These are phyloP conservation scores for Auriscalpium vulgare DNA, from an alignment of 768 basidiomycete genomes.

Conservation along the genomic window DNA sequence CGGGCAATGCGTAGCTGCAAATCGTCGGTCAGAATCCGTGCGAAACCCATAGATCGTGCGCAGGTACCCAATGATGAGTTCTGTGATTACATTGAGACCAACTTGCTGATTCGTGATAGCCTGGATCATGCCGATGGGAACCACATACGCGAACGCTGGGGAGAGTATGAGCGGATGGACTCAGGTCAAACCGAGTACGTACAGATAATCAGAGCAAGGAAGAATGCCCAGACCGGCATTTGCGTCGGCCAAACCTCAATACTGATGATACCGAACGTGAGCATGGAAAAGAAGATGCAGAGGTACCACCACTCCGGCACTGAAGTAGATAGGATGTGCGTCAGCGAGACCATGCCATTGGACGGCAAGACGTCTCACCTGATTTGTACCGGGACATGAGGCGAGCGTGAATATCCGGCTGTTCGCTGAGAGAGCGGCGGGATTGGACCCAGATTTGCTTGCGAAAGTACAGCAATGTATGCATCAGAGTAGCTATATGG, in stretches of 20 bases:
- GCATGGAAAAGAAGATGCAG: constrained; percentile 57
- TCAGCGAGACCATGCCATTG: constrained; percentile 39
- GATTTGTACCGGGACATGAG: constrained; percentile 69
- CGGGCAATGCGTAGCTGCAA: constrained; percentile 79
- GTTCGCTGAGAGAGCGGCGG: constrained; percentile 62
- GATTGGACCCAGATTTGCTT: constrained; percentile 71
- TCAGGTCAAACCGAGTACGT: constrained; percentile 8
- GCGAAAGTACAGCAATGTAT: constrained; percentile 71
- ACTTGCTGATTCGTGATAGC: constrained; percentile 75
- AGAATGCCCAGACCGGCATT: constrained; percentile 68
- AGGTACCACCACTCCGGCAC: constrained; percentile 75
- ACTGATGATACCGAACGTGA: constrained; percentile 54
- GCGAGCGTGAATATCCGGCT: constrained; percentile 78
- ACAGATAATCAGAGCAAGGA: constrained; percentile 59
- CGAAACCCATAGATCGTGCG: constrained; percentile 26
- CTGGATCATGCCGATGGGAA: constrained; percentile 76
- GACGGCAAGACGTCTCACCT: constrained; percentile 82
- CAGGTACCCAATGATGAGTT: constrained; percentile 72
- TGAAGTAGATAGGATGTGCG: constrained; percentile 85
- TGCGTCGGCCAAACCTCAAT: constrained; percentile 68
- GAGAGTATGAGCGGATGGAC: constrained; percentile 21
- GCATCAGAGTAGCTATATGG: constrained; percentile 47
- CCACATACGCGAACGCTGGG: constrained; percentile 47
- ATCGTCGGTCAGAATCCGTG: constrained; percentile 63
- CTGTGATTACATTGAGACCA: constrained; percentile 65